A percentile compares a stretch with the other conserved stretches of the same genome.
These are phyloP conservation scores for Brassica balearica DNA, from an alignment of 441 rosid species.

Conservation along the genomic window DNA sequence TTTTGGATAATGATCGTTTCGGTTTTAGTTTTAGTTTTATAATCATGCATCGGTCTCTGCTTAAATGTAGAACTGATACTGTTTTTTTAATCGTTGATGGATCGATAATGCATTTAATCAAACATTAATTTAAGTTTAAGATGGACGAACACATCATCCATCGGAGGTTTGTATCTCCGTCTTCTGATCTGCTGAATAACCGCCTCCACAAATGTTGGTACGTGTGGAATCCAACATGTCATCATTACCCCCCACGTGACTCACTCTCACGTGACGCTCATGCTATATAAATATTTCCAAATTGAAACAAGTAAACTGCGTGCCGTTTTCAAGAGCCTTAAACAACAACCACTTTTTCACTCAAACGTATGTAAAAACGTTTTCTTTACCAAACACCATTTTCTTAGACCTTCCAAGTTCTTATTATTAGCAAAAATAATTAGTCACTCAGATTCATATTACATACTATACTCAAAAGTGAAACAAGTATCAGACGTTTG, in stretches of 20 bases:
- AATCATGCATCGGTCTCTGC: not conserved
- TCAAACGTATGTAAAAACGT: not conserved
- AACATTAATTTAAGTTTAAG: no score
- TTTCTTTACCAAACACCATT: no score
- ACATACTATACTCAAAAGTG: conserved; percentile 6
- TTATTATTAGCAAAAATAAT: conserved; percentile 3
- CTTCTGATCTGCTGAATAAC: no score
- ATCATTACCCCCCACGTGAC: conserved; percentile 30
- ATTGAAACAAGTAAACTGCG: not conserved
- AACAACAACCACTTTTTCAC: conserved; percentile 11
- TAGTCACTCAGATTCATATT: not conserved
- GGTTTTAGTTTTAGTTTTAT: not conserved
- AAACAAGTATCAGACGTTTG: conserved; percentile 6
- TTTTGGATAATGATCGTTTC: not conserved
- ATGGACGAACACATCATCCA: no score
- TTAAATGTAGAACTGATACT: no score
- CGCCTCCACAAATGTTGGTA: no score
- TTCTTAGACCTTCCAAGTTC: not conserved
- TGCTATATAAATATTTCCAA: not conserved
- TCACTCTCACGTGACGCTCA: not conserved
- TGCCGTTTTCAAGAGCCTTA: conserved; percentile 4
- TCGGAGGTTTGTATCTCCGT: no score
- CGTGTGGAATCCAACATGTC: no score
- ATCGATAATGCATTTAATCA: no score
- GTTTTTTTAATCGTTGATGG: no score